Percentiles rank a stretch among this genome's conserved stretches.
phyloP scores from a whole-genome alignment of 768 basidiomycete genomes.

The Chiua virens region DNA sequence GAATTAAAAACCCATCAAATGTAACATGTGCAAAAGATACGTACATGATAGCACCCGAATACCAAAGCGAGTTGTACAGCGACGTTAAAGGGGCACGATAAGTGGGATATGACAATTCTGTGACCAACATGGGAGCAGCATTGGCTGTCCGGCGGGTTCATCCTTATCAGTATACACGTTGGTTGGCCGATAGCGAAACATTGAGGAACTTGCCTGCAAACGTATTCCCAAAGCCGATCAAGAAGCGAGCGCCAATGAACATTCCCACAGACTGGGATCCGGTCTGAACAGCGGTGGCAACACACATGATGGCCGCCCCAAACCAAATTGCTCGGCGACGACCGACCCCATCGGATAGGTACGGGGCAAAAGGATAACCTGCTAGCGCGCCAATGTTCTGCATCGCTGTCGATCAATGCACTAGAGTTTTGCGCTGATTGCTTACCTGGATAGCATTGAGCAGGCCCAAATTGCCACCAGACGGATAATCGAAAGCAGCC shows the following conservation, averaged over 20 bases:
- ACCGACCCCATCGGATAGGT: slow-evolving; percentile 69
- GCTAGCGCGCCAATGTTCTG: slow-evolving; percentile 73
- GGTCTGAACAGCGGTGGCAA: slow-evolving; percentile 66
- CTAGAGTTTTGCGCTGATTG: no score
- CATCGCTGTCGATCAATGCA: neutral
- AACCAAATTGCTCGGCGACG: slow-evolving; percentile 64
- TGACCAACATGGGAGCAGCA: slow-evolving; percentile 79
- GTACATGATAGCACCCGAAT: slow-evolving; percentile 75
- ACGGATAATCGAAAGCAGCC: slow-evolving; percentile 55
- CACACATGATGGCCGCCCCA: slow-evolving; percentile 67
- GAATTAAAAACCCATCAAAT: neutral
- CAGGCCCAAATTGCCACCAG: slow-evolving; percentile 57
- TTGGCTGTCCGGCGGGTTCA: slow-evolving; percentile 48
- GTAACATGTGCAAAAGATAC: no score
- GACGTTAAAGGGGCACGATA: slow-evolving; percentile 80
- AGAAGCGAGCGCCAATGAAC: slow-evolving; percentile 80
- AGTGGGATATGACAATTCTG: slow-evolving; percentile 78
- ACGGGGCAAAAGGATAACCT: slow-evolving; percentile 70
- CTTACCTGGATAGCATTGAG: slow-evolving; percentile 72
- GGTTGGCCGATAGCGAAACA: neutral
- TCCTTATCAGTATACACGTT: neutral
- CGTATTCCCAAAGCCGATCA: slow-evolving; percentile 74
- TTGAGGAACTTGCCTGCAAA: slow-evolving; percentile 51
- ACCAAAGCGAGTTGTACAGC: slow-evolving; percentile 83
- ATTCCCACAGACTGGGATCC: slow-evolving; percentile 70